Evolutionary conservation across 2,329 filamentous ascomycete species (phyloP).

Genomic region (Xylariaceae sp.): DNA sequence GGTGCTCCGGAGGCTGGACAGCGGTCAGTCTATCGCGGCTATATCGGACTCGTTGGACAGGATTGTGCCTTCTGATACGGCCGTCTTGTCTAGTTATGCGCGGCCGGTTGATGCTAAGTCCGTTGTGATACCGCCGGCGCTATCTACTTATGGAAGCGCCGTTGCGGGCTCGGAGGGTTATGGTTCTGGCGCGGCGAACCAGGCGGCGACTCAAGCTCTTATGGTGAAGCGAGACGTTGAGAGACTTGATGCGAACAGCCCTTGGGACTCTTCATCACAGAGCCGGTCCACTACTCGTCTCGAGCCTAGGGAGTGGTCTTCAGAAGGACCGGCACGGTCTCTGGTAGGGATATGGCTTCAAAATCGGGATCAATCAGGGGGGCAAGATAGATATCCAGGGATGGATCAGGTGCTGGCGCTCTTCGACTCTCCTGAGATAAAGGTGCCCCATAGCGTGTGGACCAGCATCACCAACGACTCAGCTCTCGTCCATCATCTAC

Average conservation of each 20-base stretch:
- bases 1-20: conserved; percentile 49
- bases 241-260: conserved; percentile 39
- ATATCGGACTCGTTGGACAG: conserved; percentile 53
- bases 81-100: conserved; percentile 30
- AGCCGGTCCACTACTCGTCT: conserved; percentile 47
- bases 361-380: conserved; percentile 37
- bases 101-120: conserved; percentile 27
- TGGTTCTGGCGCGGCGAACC: conserved; percentile 33
- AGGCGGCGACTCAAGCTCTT: conserved; percentile 33
- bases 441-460: conserved; percentile 48
- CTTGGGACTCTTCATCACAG: conserved; percentile 46
- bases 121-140: conserved; percentile 28
- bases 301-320: conserved; percentile 45
- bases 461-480: conserved; percentile 57
- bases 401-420: conserved; percentile 49
- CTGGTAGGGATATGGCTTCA: conserved; percentile 51
- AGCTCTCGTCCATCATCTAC: conserved; percentile 57
- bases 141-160: conserved; percentile 25
- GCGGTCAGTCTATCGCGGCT: conserved; percentile 50
- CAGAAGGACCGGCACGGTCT: conserved; percentile 42
- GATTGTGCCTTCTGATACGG: conserved; percentile 32
- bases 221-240: conserved; percentile 36
- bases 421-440: conserved; percentile 41
- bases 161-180: conserved; percentile 24
- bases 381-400: conserved; percentile 36